phyloP scores from a whole-genome alignment of 768 basidiomycete genomes.

The Symmetrospora coprosmae region DNA sequence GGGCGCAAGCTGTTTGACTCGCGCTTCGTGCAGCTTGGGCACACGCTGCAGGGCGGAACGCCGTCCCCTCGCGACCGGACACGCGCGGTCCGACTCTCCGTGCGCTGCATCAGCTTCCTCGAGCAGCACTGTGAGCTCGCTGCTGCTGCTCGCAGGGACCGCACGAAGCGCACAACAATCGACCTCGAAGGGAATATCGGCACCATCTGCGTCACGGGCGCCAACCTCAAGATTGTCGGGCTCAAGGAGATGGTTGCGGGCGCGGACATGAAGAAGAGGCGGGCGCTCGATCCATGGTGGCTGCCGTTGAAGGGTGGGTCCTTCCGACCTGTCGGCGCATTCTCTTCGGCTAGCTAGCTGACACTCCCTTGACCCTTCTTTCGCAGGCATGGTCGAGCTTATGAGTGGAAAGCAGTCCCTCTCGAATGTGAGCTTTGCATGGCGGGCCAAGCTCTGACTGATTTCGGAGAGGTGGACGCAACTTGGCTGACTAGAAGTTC shows the following conservation, averaged over 20 bases:
- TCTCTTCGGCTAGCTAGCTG: not conserved
- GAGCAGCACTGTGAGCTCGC: constrained; percentile 50
- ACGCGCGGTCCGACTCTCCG: constrained; percentile 71
- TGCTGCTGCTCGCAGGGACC: constrained; percentile 38
- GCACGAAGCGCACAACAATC: not conserved
- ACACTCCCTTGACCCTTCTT: not conserved
- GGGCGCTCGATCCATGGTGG: constrained; percentile 38
- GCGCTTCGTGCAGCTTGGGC: constrained; percentile 85
- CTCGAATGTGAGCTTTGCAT: constrained; percentile 4
- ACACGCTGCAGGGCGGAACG: constrained; percentile 88
- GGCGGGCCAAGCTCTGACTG: not conserved
- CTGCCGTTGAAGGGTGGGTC: constrained; percentile 22
- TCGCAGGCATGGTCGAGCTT: constrained; percentile 15
- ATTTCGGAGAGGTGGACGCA: too few relatives aligned
- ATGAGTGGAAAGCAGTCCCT: constrained; percentile 16
- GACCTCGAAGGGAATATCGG: constrained; percentile 44
- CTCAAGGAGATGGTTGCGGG: constrained; percentile 69
- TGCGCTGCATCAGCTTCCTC: constrained; percentile 88
- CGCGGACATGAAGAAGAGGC: constrained; percentile 78
- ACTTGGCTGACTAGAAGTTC: too few relatives aligned
- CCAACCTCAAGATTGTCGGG: constrained; percentile 63
- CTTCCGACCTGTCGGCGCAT: not conserved
- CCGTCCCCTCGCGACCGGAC: constrained; percentile 90
- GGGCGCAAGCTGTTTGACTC: constrained; percentile 85
- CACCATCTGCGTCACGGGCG: constrained; percentile 80